Evolutionary conservation across 768 basidiomycete species (phyloP).

Genomic region (Lentinus brumalis): DNA sequence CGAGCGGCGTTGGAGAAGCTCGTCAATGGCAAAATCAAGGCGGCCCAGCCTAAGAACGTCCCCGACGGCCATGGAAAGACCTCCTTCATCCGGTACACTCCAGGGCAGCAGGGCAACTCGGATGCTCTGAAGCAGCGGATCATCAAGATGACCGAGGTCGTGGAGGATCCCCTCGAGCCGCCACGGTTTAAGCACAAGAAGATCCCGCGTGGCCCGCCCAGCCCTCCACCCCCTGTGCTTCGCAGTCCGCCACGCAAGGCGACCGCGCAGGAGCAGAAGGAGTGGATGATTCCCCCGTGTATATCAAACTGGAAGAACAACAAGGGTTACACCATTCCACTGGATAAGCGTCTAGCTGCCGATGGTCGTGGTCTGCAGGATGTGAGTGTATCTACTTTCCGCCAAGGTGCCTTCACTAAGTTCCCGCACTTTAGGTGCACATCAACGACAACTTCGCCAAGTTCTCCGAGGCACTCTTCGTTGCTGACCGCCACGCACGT

Average conservation of each 20-base stretch:
- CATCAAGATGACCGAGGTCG: slow-evolving; percentile 98
- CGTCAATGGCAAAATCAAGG: slow-evolving; percentile 95
- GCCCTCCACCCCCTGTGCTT: slow-evolving; percentile 93
- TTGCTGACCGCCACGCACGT: slow-evolving; percentile 96
- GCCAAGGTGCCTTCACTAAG: background rate
- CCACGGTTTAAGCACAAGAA: slow-evolving; percentile 99
- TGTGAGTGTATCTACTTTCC: slow-evolving; percentile 49
- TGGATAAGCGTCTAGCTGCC: slow-evolving; percentile 96
- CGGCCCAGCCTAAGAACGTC: slow-evolving; percentile 95
- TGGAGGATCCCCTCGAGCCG: slow-evolving; percentile 96
- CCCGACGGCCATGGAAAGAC: slow-evolving; percentile 84
- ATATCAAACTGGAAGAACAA: slow-evolving; percentile 99
- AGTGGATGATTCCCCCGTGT: slow-evolving; percentile 99
- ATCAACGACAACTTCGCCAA: slow-evolving; percentile 99
- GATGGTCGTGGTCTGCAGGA: slow-evolving; percentile 99
- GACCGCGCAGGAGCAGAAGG: slow-evolving; percentile 96
- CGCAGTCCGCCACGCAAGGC: slow-evolving; percentile 96
- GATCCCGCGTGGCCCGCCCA: slow-evolving; percentile 94
- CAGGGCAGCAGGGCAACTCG: slow-evolving; percentile 79
- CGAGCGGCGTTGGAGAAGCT: slow-evolving; percentile 90
- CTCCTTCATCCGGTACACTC: slow-evolving; percentile 94
- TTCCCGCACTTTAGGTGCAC: slow-evolving; percentile 63
- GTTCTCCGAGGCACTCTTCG: slow-evolving; percentile 93
- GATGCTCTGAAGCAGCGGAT: slow-evolving; percentile 87
- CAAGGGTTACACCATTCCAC: slow-evolving; percentile 99